These are phyloP conservation scores for Triangularia verruculosa DNA, from an alignment of 2,329 filamentous ascomycete genomes.

Conservation along the genomic window DNA sequence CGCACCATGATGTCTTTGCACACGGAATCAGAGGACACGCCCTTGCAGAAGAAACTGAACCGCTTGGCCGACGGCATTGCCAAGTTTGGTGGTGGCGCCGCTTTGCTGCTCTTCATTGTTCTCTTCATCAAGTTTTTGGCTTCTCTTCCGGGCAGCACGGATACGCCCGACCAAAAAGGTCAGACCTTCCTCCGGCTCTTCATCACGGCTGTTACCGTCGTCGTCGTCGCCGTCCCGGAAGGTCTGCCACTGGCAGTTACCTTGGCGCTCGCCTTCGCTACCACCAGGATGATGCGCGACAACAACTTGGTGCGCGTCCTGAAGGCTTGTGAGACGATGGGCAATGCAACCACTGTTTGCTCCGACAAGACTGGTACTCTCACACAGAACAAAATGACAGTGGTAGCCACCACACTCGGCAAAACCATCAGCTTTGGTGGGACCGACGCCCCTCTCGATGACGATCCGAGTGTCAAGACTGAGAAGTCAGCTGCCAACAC, in stretches of 20 bases:
- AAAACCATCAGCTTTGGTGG: conserved; percentile 35
- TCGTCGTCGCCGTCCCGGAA: conserved; percentile 68
- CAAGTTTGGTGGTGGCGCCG: conserved; percentile 60
- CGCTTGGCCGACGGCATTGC: conserved; percentile 50
- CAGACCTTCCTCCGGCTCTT: conserved; percentile 59
- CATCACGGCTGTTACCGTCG: conserved; percentile 64
- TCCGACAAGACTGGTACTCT: conserved; percentile 77
- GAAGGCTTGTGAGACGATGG: conserved; percentile 71
- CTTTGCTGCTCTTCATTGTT: conserved; percentile 72
- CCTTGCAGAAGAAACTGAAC: conserved; percentile 53
- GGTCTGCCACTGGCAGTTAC: conserved; percentile 67
- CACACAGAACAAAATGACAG: conserved; percentile 73
- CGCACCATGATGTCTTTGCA: conserved; percentile 56
- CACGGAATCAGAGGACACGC: conserved; percentile 50
- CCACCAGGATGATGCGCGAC: conserved; percentile 67
- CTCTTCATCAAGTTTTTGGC: conserved; percentile 75
- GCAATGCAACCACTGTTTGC: conserved; percentile 71
- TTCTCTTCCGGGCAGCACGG: conserved; percentile 50
- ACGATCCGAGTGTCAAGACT: conserved; percentile 16
- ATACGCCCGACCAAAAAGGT: conserved; percentile 53
- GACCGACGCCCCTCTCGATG: conserved; percentile 30
- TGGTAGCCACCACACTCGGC: conserved; percentile 69
- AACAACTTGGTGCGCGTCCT: conserved; percentile 69
- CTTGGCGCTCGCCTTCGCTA: conserved; percentile 66
- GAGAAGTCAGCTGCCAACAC: conserved; percentile 32